Evolutionary conservation across 2,329 filamentous ascomycete species (phyloP).

Genomic region (Ascochyta clinopodiicola): DNA sequence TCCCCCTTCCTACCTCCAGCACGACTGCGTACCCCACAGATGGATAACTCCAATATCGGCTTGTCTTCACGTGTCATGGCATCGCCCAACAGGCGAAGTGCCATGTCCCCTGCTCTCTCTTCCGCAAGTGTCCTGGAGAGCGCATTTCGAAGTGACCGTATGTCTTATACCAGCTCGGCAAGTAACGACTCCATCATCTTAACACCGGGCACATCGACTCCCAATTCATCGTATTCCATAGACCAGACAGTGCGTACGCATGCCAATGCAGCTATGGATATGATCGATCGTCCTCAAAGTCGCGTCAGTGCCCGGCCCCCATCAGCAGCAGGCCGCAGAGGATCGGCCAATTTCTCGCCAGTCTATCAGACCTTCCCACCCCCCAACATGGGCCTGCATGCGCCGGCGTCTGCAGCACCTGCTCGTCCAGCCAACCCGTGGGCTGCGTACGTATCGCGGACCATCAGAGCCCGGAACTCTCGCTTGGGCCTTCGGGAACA

Average conservation of each 20-base stretch:
- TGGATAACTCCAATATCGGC: conserved; percentile 36
- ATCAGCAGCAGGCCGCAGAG: conserved; percentile 45
- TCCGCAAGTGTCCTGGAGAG: conserved; percentile 21
- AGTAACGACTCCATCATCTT: conserved; percentile 39
- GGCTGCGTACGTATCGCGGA: conserved; percentile 43
- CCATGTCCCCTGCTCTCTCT: conserved; percentile 30
- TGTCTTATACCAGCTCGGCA: conserved; percentile 37
- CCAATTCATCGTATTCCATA: conserved; percentile 35
- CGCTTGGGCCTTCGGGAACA: conserved; percentile 47
- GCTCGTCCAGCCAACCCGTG: conserved; percentile 43
- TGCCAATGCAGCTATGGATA: conserved; percentile 37
- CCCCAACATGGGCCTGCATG: conserved; percentile 42
- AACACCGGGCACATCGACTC: conserved; percentile 39
- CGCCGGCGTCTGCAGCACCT: conserved; percentile 38
- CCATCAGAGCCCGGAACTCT: conserved; percentile 37
- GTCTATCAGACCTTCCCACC: conserved; percentile 38
- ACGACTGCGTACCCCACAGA: conserved; percentile 44
- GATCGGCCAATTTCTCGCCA: conserved; percentile 41
- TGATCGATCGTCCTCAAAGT: conserved; percentile 48
- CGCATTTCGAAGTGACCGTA: conserved; percentile 29
- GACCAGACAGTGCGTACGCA: conserved; percentile 39
- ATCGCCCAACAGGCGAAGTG: conserved; percentile 41
- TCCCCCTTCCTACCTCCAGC: conserved; percentile 45
- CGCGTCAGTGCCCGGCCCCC: conserved; percentile 45
- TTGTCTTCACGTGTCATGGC: conserved; percentile 32